Evolutionary conservation across 1,284 basidiomycete species (phyloP).

Genomic region (Pseudozyma sp.): DNA sequence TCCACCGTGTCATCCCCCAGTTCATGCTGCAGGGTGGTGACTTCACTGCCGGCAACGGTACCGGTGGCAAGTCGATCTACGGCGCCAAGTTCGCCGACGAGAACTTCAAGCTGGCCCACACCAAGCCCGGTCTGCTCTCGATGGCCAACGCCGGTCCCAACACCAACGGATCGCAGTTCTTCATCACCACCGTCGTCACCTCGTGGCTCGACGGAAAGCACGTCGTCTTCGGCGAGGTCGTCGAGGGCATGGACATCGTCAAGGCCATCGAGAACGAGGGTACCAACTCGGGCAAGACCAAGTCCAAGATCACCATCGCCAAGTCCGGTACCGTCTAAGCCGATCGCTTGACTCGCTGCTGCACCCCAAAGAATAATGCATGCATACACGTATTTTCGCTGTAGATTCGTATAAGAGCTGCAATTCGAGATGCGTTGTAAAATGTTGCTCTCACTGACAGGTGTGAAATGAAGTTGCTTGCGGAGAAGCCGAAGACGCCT

Average conservation of each 20-base stretch:
- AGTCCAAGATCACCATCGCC: slow-evolving; percentile 63
- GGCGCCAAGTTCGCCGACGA: slow-evolving; percentile 61
- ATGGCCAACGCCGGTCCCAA: slow-evolving; percentile 71
- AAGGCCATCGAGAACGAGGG: slow-evolving; percentile 66
- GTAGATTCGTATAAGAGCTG: neutral
- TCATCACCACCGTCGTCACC: slow-evolving; percentile 67
- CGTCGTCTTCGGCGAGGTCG: slow-evolving; percentile 88
- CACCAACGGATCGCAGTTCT: slow-evolving; percentile 68
- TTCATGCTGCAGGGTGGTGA: slow-evolving; percentile 73
- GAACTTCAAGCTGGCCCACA: slow-evolving; percentile 66
- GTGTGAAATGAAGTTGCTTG: neutral
- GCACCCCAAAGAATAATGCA: neutral
- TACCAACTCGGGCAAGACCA: slow-evolving; percentile 59
- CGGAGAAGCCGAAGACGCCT: too few relatives aligned
- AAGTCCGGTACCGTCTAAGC: slow-evolving; percentile 64
- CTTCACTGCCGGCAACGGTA: slow-evolving; percentile 67
- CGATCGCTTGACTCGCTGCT: neutral
- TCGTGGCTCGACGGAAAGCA: slow-evolving; percentile 90
- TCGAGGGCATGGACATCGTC: slow-evolving; percentile 66
- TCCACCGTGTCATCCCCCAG: slow-evolving; percentile 75
- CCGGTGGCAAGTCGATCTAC: slow-evolving; percentile 68
- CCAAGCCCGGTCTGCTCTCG: slow-evolving; percentile 59
- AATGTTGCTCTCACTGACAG: neutral
- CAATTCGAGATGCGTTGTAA: slow-evolving; percentile 3
- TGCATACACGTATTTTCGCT: neutral